Conservation (phyloP, 1,284 basidiomycete species). For the Pascua sp. region DNA sequence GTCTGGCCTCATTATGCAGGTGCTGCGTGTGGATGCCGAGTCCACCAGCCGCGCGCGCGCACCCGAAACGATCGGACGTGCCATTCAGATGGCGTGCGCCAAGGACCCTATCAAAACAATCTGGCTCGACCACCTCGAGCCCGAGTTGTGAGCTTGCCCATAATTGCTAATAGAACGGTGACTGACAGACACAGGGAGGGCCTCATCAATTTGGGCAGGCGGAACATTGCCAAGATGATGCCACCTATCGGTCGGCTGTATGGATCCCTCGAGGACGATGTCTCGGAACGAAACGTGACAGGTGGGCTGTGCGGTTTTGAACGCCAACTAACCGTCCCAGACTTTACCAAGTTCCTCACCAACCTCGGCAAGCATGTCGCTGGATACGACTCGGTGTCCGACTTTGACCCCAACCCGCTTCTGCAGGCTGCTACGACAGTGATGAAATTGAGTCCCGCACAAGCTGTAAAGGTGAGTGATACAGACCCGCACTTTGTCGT, state of each 20-base stretch:
- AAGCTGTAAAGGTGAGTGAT: slow-evolving; percentile 12
- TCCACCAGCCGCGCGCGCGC: not conserved
- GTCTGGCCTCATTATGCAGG: slow-evolving; percentile 33
- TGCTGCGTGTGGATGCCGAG: slow-evolving; percentile 17
- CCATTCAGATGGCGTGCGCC: slow-evolving; percentile 5
- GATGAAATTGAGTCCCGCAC: slow-evolving; percentile 16
- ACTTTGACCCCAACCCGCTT: slow-evolving; percentile 34
- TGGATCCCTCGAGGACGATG: slow-evolving; percentile 14
- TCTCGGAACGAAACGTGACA: slow-evolving; percentile 25
- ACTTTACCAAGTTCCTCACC: slow-evolving; percentile 32
- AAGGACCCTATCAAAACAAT: not conserved
- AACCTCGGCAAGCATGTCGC: slow-evolving; percentile 33
- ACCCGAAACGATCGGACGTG: slow-evolving; percentile 4
- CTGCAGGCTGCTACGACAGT: slow-evolving; percentile 19
- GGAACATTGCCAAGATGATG: too few relatives aligned
- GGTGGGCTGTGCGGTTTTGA: slow-evolving; percentile 16
- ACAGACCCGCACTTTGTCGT: not conserved
- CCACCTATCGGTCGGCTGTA: slow-evolving; percentile 16
- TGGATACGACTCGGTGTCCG: slow-evolving; percentile 27
- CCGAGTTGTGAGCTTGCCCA: slow-evolving; percentile 14
- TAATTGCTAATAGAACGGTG: slow-evolving; percentile 13
- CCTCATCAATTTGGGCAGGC: too few relatives aligned
- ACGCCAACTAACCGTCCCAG: slow-evolving; percentile 5
- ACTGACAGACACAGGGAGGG: too few relatives aligned
- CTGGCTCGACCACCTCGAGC: slow-evolving; percentile 19